Percentiles rank a stretch among this genome's conserved stretches.
These are phyloP conservation scores for Candida khao-thaluensis DNA, from an alignment of 805 yeast species.

Conservation along the genomic window DNA sequence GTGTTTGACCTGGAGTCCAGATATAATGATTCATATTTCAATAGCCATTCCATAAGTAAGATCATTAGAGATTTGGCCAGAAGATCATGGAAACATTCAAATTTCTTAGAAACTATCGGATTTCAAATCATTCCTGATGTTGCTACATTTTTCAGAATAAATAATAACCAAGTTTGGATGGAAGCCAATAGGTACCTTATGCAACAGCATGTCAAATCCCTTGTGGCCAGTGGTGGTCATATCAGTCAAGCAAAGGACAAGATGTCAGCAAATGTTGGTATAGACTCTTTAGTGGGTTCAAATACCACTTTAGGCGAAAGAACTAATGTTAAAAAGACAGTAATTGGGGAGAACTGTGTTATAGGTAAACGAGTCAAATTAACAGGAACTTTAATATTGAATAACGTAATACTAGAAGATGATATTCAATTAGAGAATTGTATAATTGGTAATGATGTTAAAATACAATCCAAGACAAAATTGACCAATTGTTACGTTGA, in stretches of 20 bases:
- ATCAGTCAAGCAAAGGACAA: slow-evolving; percentile 39
- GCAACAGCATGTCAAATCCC: slow-evolving; percentile 52
- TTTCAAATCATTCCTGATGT: slow-evolving; percentile 69
- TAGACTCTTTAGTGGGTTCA: slow-evolving; percentile 77
- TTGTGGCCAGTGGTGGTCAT: background rate
- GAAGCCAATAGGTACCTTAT: slow-evolving; percentile 84
- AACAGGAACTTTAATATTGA: slow-evolving; percentile 79
- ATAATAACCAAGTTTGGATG: slow-evolving; percentile 76
- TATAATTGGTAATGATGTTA: slow-evolving; percentile 70
- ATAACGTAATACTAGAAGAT: slow-evolving; percentile 71
- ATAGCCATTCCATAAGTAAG: slow-evolving; percentile 56
- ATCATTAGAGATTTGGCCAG: slow-evolving; percentile 85
- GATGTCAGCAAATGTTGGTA: slow-evolving; percentile 74
- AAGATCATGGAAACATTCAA: slow-evolving; percentile 84
- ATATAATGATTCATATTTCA: slow-evolving; percentile 36
- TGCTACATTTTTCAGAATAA: slow-evolving; percentile 71
- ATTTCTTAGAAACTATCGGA: slow-evolving; percentile 58
- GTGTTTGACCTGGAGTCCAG: slow-evolving; percentile 44
- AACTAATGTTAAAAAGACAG: slow-evolving; percentile 82
- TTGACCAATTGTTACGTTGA: slow-evolving; percentile 85
- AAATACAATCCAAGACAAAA: slow-evolving; percentile 61
- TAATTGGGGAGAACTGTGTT: slow-evolving; percentile 68
- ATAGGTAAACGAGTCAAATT: slow-evolving; percentile 87
- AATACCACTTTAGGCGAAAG: slow-evolving; percentile 71
- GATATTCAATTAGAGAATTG: slow-evolving; percentile 83